Conservation (phyloP, 2,329 filamentous ascomycete genomes). For the Ophidiomyces ophidiicola region DNA sequence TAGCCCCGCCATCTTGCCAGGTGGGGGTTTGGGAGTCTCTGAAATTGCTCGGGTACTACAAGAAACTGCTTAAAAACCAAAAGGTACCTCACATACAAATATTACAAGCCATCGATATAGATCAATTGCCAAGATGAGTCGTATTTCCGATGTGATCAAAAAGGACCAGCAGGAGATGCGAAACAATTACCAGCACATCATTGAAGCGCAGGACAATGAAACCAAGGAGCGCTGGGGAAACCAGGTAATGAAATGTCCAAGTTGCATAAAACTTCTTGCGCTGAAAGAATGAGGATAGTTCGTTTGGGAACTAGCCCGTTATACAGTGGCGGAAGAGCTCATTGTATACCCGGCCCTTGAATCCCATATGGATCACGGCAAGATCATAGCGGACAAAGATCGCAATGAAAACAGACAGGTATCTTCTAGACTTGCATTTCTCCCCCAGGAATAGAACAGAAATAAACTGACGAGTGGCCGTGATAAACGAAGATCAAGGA, state of each 20-base stretch:
- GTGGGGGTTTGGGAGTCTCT: too few species aligned
- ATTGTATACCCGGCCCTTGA: conserved; percentile 46
- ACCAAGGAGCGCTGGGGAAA: conserved; percentile 38
- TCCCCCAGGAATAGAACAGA: neutral
- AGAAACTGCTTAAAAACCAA: too few species aligned
- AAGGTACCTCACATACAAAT: too few species aligned
- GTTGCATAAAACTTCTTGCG: neutral
- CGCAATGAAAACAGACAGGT: conserved; percentile 15
- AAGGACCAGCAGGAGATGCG: conserved; percentile 34
- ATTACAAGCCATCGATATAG: neutral
- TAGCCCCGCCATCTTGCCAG: too few species aligned
- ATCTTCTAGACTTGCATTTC: neutral
- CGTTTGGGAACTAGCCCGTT: conserved; percentile 42
- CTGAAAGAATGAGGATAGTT: conserved; percentile 24
- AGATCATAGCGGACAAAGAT: conserved; percentile 32
- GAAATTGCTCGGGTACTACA: too few species aligned
- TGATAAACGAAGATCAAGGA: conserved; percentile 36
- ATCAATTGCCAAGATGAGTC: conserved; percentile 13
- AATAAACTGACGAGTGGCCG: neutral
- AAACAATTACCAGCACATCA: conserved; percentile 34
- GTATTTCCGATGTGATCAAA: conserved; percentile 30
- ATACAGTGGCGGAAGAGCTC: conserved; percentile 42
- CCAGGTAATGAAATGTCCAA: conserved; percentile 16
- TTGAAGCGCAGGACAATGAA: conserved; percentile 32
- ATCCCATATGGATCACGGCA: conserved; percentile 36